Conservation (phyloP, 2,329 filamentous ascomycete genomes). For the Zymoseptoria crescenta region DNA sequence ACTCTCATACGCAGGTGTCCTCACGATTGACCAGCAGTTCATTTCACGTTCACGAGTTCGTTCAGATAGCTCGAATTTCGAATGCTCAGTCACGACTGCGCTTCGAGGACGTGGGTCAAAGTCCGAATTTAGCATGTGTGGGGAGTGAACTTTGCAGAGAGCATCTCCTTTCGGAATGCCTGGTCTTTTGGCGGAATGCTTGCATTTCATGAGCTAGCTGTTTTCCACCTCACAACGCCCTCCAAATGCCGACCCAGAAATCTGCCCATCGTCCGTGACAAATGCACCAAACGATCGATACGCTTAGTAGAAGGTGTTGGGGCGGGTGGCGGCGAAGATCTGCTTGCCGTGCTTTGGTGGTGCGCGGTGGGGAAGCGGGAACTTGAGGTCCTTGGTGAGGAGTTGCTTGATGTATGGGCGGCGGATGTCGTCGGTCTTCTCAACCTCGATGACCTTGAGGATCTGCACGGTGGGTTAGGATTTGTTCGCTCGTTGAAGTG, state of each 20-base stretch:
- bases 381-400: slow-evolving; percentile 86
- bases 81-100: not conserved
- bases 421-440: slow-evolving; percentile 91
- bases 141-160: not conserved
- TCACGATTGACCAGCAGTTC: not conserved
- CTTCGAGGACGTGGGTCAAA: not conserved
- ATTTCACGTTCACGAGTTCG: not conserved
- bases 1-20: not conserved
- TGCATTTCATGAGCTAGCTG: not conserved
- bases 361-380: slow-evolving; percentile 96
- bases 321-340: slow-evolving; percentile 86
- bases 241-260: not conserved
- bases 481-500: not conserved
- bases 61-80: not conserved
- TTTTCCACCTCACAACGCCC: not conserved
- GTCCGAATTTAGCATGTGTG: not conserved
- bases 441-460: slow-evolving; percentile 94
- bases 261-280: slow-evolving; percentile 9
- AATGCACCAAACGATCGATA: slow-evolving; percentile 25
- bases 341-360: slow-evolving; percentile 77
- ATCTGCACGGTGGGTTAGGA: slow-evolving; percentile 51
- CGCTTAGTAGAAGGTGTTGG: slow-evolving; percentile 94
- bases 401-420: slow-evolving; percentile 99
- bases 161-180: not conserved
- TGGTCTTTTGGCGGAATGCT: not conserved